A percentile compares a stretch with the other conserved stretches of the same genome.
Evolutionary conservation across 441 rosid species (phyloP).

Genomic region (Dalechampia spathulata): DNA sequence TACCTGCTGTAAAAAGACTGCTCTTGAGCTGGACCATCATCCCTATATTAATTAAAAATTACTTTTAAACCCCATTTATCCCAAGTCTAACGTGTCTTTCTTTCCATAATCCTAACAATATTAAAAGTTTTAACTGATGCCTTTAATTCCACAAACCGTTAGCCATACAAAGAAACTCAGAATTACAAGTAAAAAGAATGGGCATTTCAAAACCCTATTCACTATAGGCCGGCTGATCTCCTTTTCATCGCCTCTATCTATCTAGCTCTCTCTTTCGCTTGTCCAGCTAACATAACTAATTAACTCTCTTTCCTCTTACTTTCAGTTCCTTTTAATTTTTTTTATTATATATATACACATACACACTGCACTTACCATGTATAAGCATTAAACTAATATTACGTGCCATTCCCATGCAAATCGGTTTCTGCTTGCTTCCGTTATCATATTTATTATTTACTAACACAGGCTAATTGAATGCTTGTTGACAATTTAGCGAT

Average conservation of each 20-base stretch:
- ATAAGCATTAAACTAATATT: no score
- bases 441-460: no score
- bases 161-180: conserved; percentile 23
- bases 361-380: no score
- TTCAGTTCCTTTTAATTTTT: background rate
- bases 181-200: conserved; percentile 36
- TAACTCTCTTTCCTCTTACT: background rate
- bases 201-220: conserved; percentile 35
- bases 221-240: conserved; percentile 35
- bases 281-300: conserved; percentile 14
- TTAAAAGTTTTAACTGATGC: background rate
- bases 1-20: background rate
- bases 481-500: no score
- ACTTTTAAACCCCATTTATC: background rate
- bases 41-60: background rate
- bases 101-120: background rate
- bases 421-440: no score
- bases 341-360: conserved; percentile 15
- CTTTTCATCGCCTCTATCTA: conserved; percentile 16
- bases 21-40: conserved; percentile 11
- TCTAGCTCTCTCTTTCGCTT: no score
- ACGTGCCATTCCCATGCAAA: no score
- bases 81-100: background rate
- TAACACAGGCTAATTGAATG: no score
- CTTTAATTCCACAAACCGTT: conserved; percentile 38